Conservation (phyloP, 176 grass and related monocot species). For the Avena atlantica region DNA sequence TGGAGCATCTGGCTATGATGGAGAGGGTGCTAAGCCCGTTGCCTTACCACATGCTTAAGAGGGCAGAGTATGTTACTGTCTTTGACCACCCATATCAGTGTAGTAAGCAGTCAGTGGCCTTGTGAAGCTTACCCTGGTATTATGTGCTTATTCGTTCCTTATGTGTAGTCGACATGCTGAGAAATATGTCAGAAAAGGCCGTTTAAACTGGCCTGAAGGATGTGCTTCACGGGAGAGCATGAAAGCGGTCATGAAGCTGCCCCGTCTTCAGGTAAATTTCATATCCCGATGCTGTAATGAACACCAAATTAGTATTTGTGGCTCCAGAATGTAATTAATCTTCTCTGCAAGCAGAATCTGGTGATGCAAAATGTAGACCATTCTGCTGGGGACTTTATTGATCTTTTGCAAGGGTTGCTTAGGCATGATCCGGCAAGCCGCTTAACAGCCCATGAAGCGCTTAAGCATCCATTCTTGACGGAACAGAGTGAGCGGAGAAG, state of each 20-base stretch:
- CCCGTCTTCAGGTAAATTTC: conserved; percentile 64
- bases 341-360: conserved; percentile 56
- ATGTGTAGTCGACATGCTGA: conserved; percentile 67
- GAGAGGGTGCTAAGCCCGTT: conserved; percentile 62
- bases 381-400: conserved; percentile 71
- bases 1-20: conserved; percentile 80
- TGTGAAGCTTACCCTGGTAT: conserved; percentile 7
- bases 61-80: conserved; percentile 57
- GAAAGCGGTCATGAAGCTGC: conserved; percentile 76
- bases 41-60: conserved; percentile 64
- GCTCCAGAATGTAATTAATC: neutral
- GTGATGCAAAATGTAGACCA: conserved; percentile 69
- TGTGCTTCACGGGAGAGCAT: conserved; percentile 80
- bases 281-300: neutral
- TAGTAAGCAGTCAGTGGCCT: conserved; percentile 15
- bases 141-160: conserved; percentile 46
- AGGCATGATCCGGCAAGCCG: conserved; percentile 73
- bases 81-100: conserved; percentile 25
- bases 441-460: conserved; percentile 60
- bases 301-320: neutral
- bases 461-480: conserved; percentile 76
- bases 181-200: conserved; percentile 80
- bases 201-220: conserved; percentile 92
- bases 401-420: conserved; percentile 77
- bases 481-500: conserved; percentile 31